Evolutionary conservation across 441 rosid genomes (phyloP).

Genomic region (Geranium incanum): DNA sequence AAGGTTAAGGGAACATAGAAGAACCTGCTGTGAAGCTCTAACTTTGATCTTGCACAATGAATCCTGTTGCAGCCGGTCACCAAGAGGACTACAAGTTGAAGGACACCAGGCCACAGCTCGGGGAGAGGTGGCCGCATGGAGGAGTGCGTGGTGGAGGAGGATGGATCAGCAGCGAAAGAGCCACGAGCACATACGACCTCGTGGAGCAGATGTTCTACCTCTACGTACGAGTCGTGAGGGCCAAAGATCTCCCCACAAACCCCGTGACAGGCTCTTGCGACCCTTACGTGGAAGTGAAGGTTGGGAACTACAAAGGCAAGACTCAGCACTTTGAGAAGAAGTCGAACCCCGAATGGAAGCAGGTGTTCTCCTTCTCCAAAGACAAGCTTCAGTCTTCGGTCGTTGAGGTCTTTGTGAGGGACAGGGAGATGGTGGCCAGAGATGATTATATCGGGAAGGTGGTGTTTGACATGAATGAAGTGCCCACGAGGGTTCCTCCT

Average conservation of each 20-base stretch:
- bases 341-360: conserved; percentile 86
- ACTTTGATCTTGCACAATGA: conserved; percentile 29
- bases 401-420: conserved; percentile 75
- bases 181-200: conserved; percentile 63
- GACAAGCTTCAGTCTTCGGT: conserved; percentile 75
- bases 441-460: conserved; percentile 71
- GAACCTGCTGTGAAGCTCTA: not conserved
- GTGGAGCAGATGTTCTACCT: conserved; percentile 83
- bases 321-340: conserved; percentile 84
- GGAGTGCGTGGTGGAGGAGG: conserved; percentile 57
- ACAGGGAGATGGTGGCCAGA: conserved; percentile 57
- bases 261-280: conserved; percentile 67
- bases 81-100: conserved; percentile 78
- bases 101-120: conserved; percentile 80
- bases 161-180: conserved; percentile 60
- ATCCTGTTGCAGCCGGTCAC: conserved; percentile 37
- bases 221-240: conserved; percentile 65
- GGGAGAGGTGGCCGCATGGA: conserved; percentile 89
- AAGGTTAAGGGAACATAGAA: not conserved
- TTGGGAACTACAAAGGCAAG: conserved; percentile 78
- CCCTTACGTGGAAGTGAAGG: conserved; percentile 78
- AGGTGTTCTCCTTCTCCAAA: conserved; percentile 79
- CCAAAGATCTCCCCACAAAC: conserved; percentile 70
- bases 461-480: conserved; percentile 68
- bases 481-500: conserved; percentile 80